Evolutionary conservation across 176 grass and related monocot species (phyloP).

Genomic region (Oryza coarctata): DNA sequence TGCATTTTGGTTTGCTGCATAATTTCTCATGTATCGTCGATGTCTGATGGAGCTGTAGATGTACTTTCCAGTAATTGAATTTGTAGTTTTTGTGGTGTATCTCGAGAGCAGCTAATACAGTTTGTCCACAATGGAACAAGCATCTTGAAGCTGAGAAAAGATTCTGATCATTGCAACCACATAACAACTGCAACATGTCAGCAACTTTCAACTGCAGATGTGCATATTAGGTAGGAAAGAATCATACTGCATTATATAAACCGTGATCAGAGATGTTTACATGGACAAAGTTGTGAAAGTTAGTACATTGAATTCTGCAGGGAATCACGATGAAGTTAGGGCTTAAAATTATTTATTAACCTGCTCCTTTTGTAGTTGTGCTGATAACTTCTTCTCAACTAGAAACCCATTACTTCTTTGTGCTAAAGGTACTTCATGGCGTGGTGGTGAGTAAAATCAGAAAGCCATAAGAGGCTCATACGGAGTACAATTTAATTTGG

Average conservation of each 20-base stretch:
- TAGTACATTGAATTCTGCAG: background rate
- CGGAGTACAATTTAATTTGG: background rate
- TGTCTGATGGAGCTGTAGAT: background rate
- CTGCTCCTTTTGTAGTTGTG: background rate
- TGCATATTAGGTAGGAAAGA: background rate
- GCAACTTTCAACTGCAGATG: background rate
- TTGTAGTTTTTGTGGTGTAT: background rate
- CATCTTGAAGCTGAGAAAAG: background rate
- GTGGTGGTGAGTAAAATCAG: constrained; percentile 31
- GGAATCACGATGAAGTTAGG: constrained; percentile 14
- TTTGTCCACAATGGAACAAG: background rate
- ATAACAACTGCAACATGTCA: background rate
- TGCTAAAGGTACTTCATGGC: constrained; percentile 1
- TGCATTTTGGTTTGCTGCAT: constrained; percentile 18
- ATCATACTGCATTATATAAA: background rate
- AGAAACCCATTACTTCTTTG: background rate
- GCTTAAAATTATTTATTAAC: constrained; percentile 4
- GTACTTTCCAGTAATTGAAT: background rate
- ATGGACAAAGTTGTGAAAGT: background rate
- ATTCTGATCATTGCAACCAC: background rate
- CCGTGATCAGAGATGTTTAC: background rate
- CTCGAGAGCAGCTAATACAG: background rate
- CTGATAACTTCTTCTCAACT: constrained; percentile 20
- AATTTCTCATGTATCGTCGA: background rate
- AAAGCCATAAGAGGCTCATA: background rate